Percentiles rank a stretch among this genome's conserved stretches.
Conservation (phyloP, 2,329 filamentous ascomycete genomes). For the Monosporascus sp. region DNA sequence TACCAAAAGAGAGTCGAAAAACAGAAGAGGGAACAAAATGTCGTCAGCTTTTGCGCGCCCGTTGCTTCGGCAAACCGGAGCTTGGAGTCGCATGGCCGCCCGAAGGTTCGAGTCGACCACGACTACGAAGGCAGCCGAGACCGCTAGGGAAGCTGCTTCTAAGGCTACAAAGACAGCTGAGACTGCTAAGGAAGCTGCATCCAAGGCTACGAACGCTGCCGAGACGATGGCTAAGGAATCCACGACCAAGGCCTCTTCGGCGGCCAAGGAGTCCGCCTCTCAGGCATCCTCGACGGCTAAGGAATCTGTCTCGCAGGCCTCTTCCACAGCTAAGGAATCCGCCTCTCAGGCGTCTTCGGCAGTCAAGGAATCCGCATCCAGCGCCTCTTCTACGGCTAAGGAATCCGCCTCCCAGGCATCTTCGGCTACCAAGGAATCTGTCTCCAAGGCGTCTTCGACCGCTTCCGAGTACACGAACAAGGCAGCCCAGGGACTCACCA, state of each 20-base stretch:
- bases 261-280: too few species aligned
- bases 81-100: conserved; percentile 39
- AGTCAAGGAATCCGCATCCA: conserved; percentile 23
- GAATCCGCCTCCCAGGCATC: conserved; percentile 36
- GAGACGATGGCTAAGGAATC: not conserved
- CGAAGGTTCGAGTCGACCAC: conserved; percentile 59
- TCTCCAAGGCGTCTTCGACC: conserved; percentile 36
- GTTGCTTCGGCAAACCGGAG: conserved; percentile 28
- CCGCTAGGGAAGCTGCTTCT: not conserved
- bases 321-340: conserved; percentile 5
- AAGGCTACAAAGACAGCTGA: not conserved
- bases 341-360: conserved; percentile 36
- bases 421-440: conserved; percentile 34
- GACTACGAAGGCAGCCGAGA: conserved; percentile 41
- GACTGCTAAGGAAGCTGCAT: not conserved
- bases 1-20: too few species aligned
- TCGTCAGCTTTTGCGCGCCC: conserved; percentile 26
- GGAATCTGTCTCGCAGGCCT: conserved; percentile 3
- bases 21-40: conserved; percentile 12
- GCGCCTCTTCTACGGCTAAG: conserved; percentile 24
- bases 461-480: conserved; percentile 51
- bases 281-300: conserved; percentile 14
- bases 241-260: not conserved
- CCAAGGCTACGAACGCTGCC: not conserved
- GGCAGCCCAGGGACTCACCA: conserved; percentile 77